These are phyloP conservation scores for Pseudocercospora pini-densiflorae DNA, from an alignment of 2,329 filamentous ascomycete genomes.

Conservation along the genomic window DNA sequence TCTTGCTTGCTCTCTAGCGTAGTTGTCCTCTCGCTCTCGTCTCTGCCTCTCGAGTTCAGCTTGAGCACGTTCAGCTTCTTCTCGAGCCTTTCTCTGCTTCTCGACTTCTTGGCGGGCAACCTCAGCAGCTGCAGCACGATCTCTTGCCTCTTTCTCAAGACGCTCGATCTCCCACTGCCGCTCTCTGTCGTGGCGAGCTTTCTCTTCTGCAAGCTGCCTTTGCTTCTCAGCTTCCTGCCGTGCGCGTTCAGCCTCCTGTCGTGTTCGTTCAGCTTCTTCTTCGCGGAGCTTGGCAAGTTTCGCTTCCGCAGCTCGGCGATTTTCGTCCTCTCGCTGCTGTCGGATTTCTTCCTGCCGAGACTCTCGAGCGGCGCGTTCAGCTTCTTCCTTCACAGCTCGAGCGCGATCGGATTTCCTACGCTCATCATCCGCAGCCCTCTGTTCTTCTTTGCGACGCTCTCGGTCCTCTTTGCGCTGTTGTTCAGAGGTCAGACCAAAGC, in stretches of 20 bases:
- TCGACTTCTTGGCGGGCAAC: conserved; percentile 26
- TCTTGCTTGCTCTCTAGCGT: conserved; percentile 34
- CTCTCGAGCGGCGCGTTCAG: conserved; percentile 35
- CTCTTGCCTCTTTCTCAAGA: conserved; percentile 31
- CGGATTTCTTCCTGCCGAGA: conserved; percentile 34
- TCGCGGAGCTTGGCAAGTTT: conserved; percentile 20
- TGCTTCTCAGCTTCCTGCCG: conserved; percentile 2
- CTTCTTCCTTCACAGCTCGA: conserved; percentile 42
- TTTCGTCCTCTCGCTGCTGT: conserved; percentile 35
- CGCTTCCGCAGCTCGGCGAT: conserved; percentile 28
- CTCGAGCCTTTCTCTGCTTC: conserved; percentile 21
- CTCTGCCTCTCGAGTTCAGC: conserved; percentile 29
- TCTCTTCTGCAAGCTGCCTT: conserved; percentile 20
- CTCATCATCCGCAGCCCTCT: conserved; percentile 34
- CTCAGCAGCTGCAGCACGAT: conserved; percentile 25
- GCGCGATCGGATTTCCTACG: conserved; percentile 39
- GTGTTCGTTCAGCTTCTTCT: conserved; percentile 23
- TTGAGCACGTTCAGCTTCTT: conserved; percentile 28
- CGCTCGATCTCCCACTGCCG: conserved; percentile 28
- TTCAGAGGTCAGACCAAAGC: conserved; percentile 62
- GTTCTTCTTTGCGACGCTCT: conserved; percentile 41
- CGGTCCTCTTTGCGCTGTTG: conserved; percentile 56
- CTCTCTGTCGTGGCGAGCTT: conserved; percentile 26
- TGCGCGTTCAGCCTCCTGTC: conserved; percentile 26
- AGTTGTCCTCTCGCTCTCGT: conserved; percentile 35